Percentiles rank a stretch among this genome's conserved stretches.
These are phyloP conservation scores for Coemansia pectinata DNA, from an alignment of 192 early-diverging fungal genomes.

Conservation along the genomic window DNA sequence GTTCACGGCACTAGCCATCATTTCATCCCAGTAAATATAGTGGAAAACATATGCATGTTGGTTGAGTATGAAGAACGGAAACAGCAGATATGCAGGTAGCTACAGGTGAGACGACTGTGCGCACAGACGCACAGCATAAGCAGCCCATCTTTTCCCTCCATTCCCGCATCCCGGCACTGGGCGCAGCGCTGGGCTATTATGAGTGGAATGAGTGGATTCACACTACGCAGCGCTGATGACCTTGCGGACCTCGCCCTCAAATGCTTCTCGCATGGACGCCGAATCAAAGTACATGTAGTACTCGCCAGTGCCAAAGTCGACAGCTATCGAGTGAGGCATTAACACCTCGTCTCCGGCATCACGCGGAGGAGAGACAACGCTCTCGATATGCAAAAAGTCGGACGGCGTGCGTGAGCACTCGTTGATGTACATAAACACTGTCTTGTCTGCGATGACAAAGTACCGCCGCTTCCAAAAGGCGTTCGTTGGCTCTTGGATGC, in stretches of 20 bases:
- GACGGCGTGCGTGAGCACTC: slow-evolving; percentile 47
- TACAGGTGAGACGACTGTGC: slow-evolving; percentile 1
- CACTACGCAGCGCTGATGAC: slow-evolving; percentile 11
- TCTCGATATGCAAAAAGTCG: slow-evolving; percentile 22
- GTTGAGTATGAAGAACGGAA: neutral
- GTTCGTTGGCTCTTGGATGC: slow-evolving; percentile 45
- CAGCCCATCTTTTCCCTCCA: neutral
- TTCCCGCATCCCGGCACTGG: neutral
- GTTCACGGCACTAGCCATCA: neutral
- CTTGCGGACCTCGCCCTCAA: slow-evolving; percentile 27
- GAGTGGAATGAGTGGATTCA: neutral
- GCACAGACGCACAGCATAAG: neutral
- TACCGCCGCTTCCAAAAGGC: slow-evolving; percentile 51
- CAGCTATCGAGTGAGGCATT: slow-evolving; percentile 41
- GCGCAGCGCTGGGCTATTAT: neutral
- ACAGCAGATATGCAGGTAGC: neutral
- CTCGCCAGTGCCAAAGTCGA: slow-evolving; percentile 44
- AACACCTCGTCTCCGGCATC: slow-evolving; percentile 43
- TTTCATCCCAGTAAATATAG: neutral
- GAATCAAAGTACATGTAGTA: slow-evolving; percentile 49
- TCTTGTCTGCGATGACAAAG: slow-evolving; percentile 45
- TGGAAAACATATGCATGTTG: slow-evolving; percentile 4
- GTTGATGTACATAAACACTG: slow-evolving; percentile 47
- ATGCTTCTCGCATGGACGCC: slow-evolving; percentile 26
- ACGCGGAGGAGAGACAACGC: slow-evolving; percentile 26